Conservation (phyloP, 495 filamentous ascomycete species). For the Penicillium nucicola region DNA sequence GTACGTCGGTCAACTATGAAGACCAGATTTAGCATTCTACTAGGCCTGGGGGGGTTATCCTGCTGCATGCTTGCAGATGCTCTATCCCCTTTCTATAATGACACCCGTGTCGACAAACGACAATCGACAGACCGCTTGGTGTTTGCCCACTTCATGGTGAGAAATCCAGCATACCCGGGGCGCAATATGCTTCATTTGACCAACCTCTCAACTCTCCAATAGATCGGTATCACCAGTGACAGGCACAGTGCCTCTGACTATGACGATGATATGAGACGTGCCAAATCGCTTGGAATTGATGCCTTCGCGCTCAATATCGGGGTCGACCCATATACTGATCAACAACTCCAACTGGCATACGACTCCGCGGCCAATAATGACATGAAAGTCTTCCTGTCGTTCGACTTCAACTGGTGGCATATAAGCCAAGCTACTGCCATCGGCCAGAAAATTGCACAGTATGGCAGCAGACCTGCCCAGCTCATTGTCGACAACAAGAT, state of each 20-base stretch:
- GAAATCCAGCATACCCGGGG: not conserved
- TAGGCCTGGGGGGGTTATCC: not conserved
- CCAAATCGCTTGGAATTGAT: conserved; percentile 54
- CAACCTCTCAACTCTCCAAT: not conserved
- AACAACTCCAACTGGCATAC: conserved; percentile 54
- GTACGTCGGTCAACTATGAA: too few relatives aligned
- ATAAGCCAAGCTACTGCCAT: conserved; percentile 38
- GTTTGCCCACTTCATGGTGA: conserved; percentile 60
- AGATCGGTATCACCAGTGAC: conserved; percentile 55
- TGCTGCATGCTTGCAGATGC: not conserved
- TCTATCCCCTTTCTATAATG: not conserved
- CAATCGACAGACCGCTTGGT: conserved; percentile 38
- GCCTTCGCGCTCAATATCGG: conserved; percentile 61
- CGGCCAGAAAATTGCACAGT: conserved; percentile 48
- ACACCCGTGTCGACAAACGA: not conserved
- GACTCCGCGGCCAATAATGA: conserved; percentile 53
- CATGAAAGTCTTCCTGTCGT: conserved; percentile 60
- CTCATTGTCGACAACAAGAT: conserved; percentile 53
- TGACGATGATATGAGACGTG: conserved; percentile 54
- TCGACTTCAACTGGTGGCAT: conserved; percentile 58
- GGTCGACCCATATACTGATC: conserved; percentile 47
- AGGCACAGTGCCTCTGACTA: conserved; percentile 49
- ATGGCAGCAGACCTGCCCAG: conserved; percentile 47
- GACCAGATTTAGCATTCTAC: not conserved
- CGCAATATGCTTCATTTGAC: not conserved